Evolutionary conservation across 1,284 basidiomycete genomes (phyloP).

Genomic region (Lentinus polychrous): DNA sequence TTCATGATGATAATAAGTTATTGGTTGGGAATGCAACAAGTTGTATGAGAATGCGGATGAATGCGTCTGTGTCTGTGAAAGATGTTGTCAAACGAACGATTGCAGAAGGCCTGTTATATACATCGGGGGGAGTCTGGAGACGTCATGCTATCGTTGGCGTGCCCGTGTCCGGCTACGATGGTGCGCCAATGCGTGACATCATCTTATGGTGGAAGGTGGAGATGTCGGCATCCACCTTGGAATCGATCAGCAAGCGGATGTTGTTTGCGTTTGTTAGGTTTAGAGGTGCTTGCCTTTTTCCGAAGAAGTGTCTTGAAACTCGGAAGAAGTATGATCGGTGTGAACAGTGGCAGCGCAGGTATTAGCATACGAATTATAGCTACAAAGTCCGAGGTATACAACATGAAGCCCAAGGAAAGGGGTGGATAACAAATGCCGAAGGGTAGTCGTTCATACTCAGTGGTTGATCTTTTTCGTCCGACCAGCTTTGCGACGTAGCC

Average conservation of each 20-base stretch:
- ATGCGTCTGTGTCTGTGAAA: too few species aligned
- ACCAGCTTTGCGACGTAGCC: conserved; percentile 63
- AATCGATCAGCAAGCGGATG: not conserved
- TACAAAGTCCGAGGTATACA: not conserved
- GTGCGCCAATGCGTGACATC: too few species aligned
- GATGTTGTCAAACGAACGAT: too few species aligned
- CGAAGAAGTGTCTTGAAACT: not conserved
- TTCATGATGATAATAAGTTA: conserved; percentile 26
- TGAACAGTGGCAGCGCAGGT: not conserved
- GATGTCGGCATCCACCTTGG: conserved; percentile 2
- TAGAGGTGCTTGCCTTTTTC: conserved; percentile 9
- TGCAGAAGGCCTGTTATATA: conserved; percentile 6
- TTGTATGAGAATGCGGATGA: too few species aligned
- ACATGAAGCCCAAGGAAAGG: conserved; percentile 2
- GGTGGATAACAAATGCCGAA: not conserved
- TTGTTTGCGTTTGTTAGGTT: conserved; percentile 11
- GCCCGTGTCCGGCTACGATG: too few species aligned
- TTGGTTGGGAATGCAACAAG: too few species aligned
- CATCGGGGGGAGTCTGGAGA: conserved; percentile 8
- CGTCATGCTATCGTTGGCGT: not conserved
- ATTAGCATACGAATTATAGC: not conserved
- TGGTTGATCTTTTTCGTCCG: conserved; percentile 74
- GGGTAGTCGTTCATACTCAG: conserved; percentile 24
- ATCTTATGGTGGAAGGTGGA: too few species aligned
- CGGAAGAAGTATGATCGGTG: not conserved